Evolutionary conservation across 1,139 yeast genomes (phyloP).

Genomic region (Blastobotrys ciferrii): DNA sequence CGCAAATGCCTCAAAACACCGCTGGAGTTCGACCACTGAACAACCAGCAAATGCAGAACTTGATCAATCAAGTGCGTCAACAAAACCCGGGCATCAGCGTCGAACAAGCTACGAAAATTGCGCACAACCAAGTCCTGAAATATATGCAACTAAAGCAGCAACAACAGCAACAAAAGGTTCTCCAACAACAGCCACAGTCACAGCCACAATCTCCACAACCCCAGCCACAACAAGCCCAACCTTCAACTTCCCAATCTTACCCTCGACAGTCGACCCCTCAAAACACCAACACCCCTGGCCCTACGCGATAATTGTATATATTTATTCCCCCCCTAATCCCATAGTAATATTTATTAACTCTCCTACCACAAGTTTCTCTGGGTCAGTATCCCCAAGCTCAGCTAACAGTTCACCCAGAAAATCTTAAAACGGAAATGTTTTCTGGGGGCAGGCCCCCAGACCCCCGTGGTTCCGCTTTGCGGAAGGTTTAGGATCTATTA

Average conservation of each 20-base stretch:
- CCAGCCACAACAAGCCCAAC: conserved; percentile 21
- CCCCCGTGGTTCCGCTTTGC: too few species aligned
- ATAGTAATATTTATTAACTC: too few species aligned
- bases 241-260: background rate
- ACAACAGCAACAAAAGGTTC: conserved; percentile 35
- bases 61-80: conserved; percentile 64
- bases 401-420: too few species aligned
- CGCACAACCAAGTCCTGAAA: conserved; percentile 66
- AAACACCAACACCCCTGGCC: conserved; percentile 24
- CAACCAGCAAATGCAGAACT: conserved; percentile 24
- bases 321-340: background rate
- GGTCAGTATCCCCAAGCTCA: too few species aligned
- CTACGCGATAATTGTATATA: background rate
- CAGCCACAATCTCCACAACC: conserved; percentile 29
- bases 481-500: too few species aligned
- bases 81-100: conserved; percentile 68
- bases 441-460: too few species aligned
- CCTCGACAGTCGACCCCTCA: conserved; percentile 31
- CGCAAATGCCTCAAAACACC: background rate
- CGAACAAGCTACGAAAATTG: conserved; percentile 70
- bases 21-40: conserved; percentile 7
- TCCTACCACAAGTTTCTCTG: too few species aligned
- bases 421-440: too few species aligned
- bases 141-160: conserved; percentile 34
- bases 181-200: conserved; percentile 28